Evolutionary conservation across 164 flowering plant species (phyloP).

Genomic region (Magnolia changhungtana): DNA sequence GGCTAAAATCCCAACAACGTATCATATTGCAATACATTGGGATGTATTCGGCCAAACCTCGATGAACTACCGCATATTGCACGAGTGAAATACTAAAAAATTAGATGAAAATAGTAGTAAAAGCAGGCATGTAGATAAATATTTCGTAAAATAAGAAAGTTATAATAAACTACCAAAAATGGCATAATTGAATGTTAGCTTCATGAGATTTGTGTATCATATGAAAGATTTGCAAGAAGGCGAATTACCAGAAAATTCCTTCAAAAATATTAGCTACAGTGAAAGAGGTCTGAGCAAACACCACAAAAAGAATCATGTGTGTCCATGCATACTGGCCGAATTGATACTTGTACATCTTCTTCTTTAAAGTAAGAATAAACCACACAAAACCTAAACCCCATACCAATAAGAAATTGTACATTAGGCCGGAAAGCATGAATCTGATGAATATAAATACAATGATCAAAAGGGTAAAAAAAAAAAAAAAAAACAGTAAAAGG

Average conservation of each 20-base stretch:
- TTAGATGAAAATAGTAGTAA: background rate
- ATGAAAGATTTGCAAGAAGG: background rate
- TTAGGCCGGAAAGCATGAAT: slow-evolving; percentile 6
- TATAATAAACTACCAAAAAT: background rate
- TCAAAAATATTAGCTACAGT: slow-evolving; percentile 93
- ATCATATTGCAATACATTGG: no score
- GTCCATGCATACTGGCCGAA: slow-evolving; percentile 99
- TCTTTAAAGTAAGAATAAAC: slow-evolving; percentile 93
- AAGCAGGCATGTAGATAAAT: background rate
- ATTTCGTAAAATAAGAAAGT: background rate
- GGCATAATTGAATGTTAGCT: background rate
- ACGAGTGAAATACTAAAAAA: no score
- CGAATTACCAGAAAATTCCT: slow-evolving; percentile 89
- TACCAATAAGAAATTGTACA: background rate
- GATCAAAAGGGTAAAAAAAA: background rate
- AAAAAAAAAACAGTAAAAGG: background rate
- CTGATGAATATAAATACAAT: background rate
- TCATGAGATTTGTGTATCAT: background rate
- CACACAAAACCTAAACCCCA: slow-evolving; percentile 77
- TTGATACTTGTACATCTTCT: slow-evolving; percentile 98
- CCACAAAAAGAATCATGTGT: slow-evolving; percentile 96
- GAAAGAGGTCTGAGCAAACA: slow-evolving; percentile 85
- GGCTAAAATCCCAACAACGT: no score
- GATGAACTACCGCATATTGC: no score
- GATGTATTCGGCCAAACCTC: no score